Evolutionary conservation across 345 rosid genomes (phyloP), one percentile per base, ranked within the genome.

Genomic region (Turritis glabra): DNA sequence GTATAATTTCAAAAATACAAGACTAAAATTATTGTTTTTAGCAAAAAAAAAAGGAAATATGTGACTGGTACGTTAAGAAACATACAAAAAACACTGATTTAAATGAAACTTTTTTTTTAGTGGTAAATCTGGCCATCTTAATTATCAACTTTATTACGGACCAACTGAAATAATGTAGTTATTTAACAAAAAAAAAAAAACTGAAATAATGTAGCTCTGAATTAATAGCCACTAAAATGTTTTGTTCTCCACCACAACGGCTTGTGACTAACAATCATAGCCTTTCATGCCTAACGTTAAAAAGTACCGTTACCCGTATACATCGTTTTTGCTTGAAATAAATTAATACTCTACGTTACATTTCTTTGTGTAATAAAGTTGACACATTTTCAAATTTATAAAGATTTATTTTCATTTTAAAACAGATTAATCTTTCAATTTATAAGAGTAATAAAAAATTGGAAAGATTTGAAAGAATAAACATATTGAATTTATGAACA

Each of bases 221-320:
- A 37, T 60, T 38, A 38, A 61, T 62, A 15, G 52, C 52, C 52
- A 44, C 44, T 44, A 63, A 27, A 17, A 43, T 43, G 57, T 21
- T 64, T 21, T 8, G 70, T 65, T 22, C 3, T 48, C 19, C 35
- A 73, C 35, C 44, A 27, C 62, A 72, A 62, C 62, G 40, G 69
- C 44, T 62, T 17, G 48, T 47, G n/a, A 15, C 11, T 26, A 57
- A 25, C 72, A 52, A 15, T 66, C 17, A 37, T 9, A 5, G n/a
- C n/a, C n/a, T n/a, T 26, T 26, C 17, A 56, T 30, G 55, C 33
- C 15, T 66, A 59, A 71, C 75, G 67, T 59, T 12, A 15, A 43
- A 23, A 60, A 12, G 15, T 37, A 71, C 21, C 40, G 51, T 71
- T 59, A 18, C 38, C 15, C 27, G 40, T 60, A 7, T 35, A 21